Conservation (phyloP, 2,329 filamentous ascomycete species). For the Pseudocercospora cruenta region DNA sequence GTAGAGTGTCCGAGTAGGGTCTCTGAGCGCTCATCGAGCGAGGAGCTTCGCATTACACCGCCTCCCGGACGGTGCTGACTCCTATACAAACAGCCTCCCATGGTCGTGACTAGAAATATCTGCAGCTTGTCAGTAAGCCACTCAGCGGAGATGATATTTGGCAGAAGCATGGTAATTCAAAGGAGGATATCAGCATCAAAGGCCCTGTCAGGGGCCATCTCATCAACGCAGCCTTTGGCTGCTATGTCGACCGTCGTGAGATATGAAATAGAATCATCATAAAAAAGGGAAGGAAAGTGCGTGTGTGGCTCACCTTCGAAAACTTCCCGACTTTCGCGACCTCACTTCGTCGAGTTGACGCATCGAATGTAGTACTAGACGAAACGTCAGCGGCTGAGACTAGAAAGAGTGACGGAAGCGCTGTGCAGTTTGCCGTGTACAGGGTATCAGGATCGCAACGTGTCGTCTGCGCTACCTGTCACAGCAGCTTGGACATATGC, state of each 20-base stretch:
- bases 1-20: background rate
- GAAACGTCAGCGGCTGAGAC: background rate
- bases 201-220: slow-evolving; percentile 44
- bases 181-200: slow-evolving; percentile 30
- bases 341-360: background rate
- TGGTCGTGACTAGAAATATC: background rate
- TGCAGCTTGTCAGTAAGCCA: background rate
- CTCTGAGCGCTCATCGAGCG: slow-evolving; percentile 7
- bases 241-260: slow-evolving; percentile 49
- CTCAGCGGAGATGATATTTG: background rate
- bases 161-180: background rate
- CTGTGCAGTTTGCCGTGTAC: background rate
- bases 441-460: slow-evolving; percentile 32
- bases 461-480: slow-evolving; percentile 42
- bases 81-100: slow-evolving; percentile 4
- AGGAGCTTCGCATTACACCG: slow-evolving; percentile 25
- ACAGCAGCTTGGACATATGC: slow-evolving; percentile 47
- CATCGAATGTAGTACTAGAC: background rate
- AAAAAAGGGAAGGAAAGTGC: slow-evolving; percentile 7
- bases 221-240: slow-evolving; percentile 43
- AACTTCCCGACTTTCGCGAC: background rate
- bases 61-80: slow-evolving; percentile 25
- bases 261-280: slow-evolving; percentile 42
- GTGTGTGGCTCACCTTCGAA: slow-evolving; percentile 9
- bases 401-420: background rate